A percentile compares a stretch with the other conserved stretches of the same genome.
These are phyloP conservation scores for Allium sativum DNA, from an alignment of 106 monocot genomes.

Conservation along the genomic window DNA sequence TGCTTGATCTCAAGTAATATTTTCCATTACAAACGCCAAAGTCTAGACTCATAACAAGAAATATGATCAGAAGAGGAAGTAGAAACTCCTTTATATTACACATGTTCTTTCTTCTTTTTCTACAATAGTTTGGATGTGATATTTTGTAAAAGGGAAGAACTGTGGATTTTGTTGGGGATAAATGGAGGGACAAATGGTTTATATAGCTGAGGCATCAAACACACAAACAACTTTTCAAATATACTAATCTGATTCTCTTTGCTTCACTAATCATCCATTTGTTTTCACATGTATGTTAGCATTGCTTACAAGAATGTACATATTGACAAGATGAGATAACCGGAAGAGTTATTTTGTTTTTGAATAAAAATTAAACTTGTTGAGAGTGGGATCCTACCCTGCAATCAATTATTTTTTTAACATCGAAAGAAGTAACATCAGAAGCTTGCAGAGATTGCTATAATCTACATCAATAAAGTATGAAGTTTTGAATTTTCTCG, in stretches of 20 bases:
- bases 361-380: too few species aligned
- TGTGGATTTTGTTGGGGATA: background rate
- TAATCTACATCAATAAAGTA: too few species aligned
- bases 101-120: background rate
- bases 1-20: background rate
- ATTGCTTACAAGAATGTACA: conserved; percentile 9
- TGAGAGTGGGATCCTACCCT: too few species aligned
- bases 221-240: background rate
- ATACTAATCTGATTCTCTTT: background rate
- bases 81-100: background rate
- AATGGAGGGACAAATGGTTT: conserved; percentile 1
- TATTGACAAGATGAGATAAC: background rate
- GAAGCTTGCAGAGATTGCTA: too few species aligned
- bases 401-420: too few species aligned
- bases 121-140: background rate
- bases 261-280: background rate
- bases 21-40: conserved; percentile 1
- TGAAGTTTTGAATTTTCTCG: too few species aligned
- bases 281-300: background rate
- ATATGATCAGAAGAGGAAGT: background rate
- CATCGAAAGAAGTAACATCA: too few species aligned
- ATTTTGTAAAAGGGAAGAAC: background rate
- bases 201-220: background rate
- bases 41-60: conserved; percentile 1
- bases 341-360: too few species aligned